Evolutionary conservation across 2,329 filamentous ascomycete species (phyloP), one percentile per base, ranked within the genome.

Genomic region (Aspergillus sp.): DNA sequence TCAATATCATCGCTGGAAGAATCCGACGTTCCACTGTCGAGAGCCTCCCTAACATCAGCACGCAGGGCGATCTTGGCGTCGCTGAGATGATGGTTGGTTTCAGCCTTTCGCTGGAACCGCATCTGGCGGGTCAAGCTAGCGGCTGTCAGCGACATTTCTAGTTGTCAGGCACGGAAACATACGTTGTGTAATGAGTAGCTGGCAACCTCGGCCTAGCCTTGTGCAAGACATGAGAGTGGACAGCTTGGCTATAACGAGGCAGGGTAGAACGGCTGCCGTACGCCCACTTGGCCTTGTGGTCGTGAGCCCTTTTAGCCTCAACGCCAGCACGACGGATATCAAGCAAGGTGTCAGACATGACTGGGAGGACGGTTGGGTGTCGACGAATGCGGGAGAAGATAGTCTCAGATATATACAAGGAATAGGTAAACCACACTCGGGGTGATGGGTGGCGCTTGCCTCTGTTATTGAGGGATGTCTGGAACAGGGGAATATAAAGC

Each of bases 291-390:
- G 70, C 71, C 61, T 75, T 77, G 58, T 75, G 75, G 61, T 75
- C 71, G 60, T 76, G 70, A 59, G 70, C 68, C 30, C 77, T 71
- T 60, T 78, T 75, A 63, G 66, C 81, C 67, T 83, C 82, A 69
- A 81, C 81, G 69, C 82, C 78, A 66, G 75, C 75, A 72, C 79
- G 80, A 71, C 84, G 84, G 63, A 86, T 77, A 71, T 87, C 84
- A 71, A 75, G 73, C 69, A 80, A 75, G 70, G 77, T 73, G 72
- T 68, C 70, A 50, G 65, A 67, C 51, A 66, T 65, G 67, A 67
- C 69, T 56, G 59, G 21, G 38, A 47, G 27, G 11, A 36, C 50
- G 8, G 48, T 38, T 30, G 4, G 27, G 21, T 21, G 21, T 38
- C 27, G 5, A 23, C 36, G 13, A 15, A 36, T 36, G 42, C n/a